These are phyloP conservation scores for Cetraspora pellucida DNA, from an alignment of 192 early-diverging fungal genomes.

Conservation along the genomic window DNA sequence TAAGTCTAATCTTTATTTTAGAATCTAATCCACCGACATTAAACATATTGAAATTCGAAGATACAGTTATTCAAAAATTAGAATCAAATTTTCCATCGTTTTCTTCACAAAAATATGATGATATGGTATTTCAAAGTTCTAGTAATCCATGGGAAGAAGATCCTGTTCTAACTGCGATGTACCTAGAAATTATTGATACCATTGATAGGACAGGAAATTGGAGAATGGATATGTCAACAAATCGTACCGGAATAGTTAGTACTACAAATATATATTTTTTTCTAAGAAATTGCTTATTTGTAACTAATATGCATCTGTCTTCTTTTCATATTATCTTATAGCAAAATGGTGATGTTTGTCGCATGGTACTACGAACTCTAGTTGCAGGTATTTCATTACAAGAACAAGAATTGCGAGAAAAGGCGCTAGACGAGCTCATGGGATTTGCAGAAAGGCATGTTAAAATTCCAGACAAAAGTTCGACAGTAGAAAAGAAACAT, in stretches of 20 bases:
- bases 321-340: constrained; percentile 6
- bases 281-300: neutral
- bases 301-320: neutral
- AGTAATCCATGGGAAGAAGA: constrained; percentile 37
- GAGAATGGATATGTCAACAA: constrained; percentile 26
- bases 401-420: constrained; percentile 16
- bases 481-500: neutral
- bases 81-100: constrained; percentile 8
- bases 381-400: constrained; percentile 26
- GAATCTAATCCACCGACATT: neutral
- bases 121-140: constrained; percentile 30
- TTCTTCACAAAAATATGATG: constrained; percentile 4
- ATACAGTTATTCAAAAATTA: constrained; percentile 17
- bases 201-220: constrained; percentile 30
- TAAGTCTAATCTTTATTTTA: neutral
- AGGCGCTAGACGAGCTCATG: constrained; percentile 7
- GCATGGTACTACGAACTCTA: constrained; percentile 23
- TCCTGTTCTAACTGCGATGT: neutral
- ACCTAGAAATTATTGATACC: constrained; percentile 22
- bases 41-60: neutral
- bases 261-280: neutral
- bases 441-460: constrained; percentile 31
- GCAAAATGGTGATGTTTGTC: constrained; percentile 26
- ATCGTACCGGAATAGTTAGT: constrained; percentile 18
- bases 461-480: neutral